Evolutionary conservation across 441 rosid species (phyloP), one percentile per base, ranked within the genome.

Genomic region (Populus hybrid): DNA sequence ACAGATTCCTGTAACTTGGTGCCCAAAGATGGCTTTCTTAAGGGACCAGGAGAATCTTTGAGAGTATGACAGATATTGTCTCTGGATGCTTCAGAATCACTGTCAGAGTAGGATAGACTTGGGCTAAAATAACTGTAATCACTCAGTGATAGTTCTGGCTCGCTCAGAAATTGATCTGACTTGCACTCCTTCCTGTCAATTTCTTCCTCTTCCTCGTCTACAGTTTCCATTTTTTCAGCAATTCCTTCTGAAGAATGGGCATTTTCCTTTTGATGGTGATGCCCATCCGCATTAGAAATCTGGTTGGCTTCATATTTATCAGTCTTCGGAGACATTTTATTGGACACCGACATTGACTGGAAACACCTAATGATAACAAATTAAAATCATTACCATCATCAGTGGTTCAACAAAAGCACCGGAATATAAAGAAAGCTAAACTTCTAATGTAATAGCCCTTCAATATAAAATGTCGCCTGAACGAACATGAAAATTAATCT

Each of bases 101-200:
- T 85, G 77, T 38, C 87, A 81, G 86, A 87, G 75, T 63, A 82
- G 16, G 93, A 88, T 57, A 84, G 64, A 70, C 81, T 76, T 66
- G 82, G 86, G 82, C 85, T 82, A 78, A 83, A 75, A 80, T 76
- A 79, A 82, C 82, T 81, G 70, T 5, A 79, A 57, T 83, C 83
- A 69, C 84, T 81, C 76, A 26, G 83, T 80, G 91, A 87, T 72
- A 83, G 59, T 83, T 84, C 88, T 63, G 81, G 75, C 75, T 85
- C 86, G 18, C 50, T 36, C 64, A 80, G 69, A 78, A 74, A 82
- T 66, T 84, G 70, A 82, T 84, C 82, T 28, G 80, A 65, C 28
- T 75, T 63, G 81, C 78, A 76, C 26, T 79, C 72, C 76, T 59
- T 80, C 75, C 69, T 46, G 72, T 71, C 75, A 77, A 68, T 71